Percentiles rank a stretch among this genome's conserved stretches.
Conservation (phyloP, 345 rosid genomes). For the Salix purpurea region DNA sequence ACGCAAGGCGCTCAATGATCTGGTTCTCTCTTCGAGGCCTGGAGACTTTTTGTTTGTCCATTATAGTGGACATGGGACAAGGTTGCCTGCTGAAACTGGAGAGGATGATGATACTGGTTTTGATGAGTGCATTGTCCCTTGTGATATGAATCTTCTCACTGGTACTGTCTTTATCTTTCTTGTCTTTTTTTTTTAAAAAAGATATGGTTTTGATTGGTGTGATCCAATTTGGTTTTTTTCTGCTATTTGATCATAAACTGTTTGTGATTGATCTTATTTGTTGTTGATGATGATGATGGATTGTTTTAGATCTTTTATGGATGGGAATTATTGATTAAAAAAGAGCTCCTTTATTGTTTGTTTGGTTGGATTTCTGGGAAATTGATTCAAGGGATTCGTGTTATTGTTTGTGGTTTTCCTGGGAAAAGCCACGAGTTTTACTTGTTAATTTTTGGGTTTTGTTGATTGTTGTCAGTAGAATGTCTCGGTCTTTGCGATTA, state of each 20-base stretch:
- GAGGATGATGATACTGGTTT: slow-evolving; percentile 93
- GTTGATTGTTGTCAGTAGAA: not conserved
- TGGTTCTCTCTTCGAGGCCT: slow-evolving; percentile 53
- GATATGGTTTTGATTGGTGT: not conserved
- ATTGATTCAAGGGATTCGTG: not conserved
- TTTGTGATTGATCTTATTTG: not conserved
- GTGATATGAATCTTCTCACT: slow-evolving; percentile 91
- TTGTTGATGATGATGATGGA: not conserved
- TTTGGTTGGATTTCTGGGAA: not conserved
- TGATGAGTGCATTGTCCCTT: slow-evolving; percentile 93
- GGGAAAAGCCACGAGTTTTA: not conserved
- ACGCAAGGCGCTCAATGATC: slow-evolving; percentile 44
- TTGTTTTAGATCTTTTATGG: not conserved
- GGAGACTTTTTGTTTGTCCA: slow-evolving; percentile 73
- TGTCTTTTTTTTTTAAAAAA: too few species aligned
- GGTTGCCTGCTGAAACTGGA: slow-evolving; percentile 94
- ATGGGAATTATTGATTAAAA: not conserved
- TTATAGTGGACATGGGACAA: slow-evolving; percentile 96
- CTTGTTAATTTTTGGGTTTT: not conserved
- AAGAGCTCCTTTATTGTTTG: not conserved
- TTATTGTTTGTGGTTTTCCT: not conserved
- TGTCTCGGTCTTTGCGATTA: not conserved
- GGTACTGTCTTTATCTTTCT: slow-evolving; percentile 28
- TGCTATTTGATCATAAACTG: not conserved
- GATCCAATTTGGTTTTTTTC: not conserved